Evolutionary conservation across 805 yeast species (phyloP).

Genomic region (Zygotorulaspora florentina): DNA sequence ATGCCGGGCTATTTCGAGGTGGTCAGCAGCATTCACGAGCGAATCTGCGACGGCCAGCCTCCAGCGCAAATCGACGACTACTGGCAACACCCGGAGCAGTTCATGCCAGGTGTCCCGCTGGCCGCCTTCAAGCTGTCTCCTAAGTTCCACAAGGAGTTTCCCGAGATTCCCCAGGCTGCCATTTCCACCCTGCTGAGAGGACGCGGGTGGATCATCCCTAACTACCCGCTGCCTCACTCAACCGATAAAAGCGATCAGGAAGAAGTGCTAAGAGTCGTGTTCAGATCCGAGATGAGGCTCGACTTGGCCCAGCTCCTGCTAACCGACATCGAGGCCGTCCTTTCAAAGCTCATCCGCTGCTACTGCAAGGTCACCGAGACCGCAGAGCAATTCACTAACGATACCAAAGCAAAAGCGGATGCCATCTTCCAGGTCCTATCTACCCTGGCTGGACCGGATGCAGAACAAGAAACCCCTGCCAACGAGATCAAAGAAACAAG

Average conservation of each 20-base stretch:
- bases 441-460: slow-evolving; percentile 24
- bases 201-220: slow-evolving; percentile 85
- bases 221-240: slow-evolving; percentile 70
- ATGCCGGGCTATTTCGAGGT: slow-evolving; percentile 63
- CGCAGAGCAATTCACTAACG: slow-evolving; percentile 4
- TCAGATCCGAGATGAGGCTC: slow-evolving; percentile 59
- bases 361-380: slow-evolving; percentile 14
- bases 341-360: slow-evolving; percentile 19
- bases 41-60: slow-evolving; percentile 34
- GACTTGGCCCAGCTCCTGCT: slow-evolving; percentile 35
- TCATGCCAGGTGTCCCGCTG: slow-evolving; percentile 79
- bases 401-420: slow-evolving; percentile 12
- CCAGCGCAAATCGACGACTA: slow-evolving; percentile 27
- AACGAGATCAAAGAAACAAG: slow-evolving; percentile 11
- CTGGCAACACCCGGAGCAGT: slow-evolving; percentile 41
- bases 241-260: slow-evolving; percentile 42
- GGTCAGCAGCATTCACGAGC: slow-evolving; percentile 73
- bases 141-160: slow-evolving; percentile 53
- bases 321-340: slow-evolving; percentile 22
- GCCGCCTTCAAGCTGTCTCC: slow-evolving; percentile 77
- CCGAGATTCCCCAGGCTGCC: slow-evolving; percentile 78
- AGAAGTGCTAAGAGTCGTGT: slow-evolving; percentile 83
- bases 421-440: slow-evolving; percentile 23
- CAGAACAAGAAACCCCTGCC: slow-evolving; percentile 4
- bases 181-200: slow-evolving; percentile 68